These are phyloP conservation scores for Pythium inflatum DNA, from an alignment of 352 stramenopile species.

Conservation along the genomic window DNA sequence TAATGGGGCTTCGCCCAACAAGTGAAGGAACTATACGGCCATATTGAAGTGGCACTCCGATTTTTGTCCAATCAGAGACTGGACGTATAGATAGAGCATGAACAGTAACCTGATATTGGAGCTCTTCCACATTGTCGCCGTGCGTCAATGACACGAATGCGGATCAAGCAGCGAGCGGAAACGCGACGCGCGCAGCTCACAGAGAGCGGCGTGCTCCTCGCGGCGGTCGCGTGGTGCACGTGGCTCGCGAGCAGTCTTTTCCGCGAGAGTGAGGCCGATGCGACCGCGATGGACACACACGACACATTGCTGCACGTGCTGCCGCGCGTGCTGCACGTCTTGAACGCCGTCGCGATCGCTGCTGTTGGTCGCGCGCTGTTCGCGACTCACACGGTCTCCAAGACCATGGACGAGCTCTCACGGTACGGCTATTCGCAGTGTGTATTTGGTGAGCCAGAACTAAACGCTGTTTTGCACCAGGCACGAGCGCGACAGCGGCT, in stretches of 20 bases:
- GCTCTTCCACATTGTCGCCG: too few species aligned
- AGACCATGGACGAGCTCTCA: slow-evolving; percentile 28
- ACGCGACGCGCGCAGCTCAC: too few species aligned
- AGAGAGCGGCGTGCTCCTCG: slow-evolving; percentile 44
- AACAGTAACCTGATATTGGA: too few species aligned
- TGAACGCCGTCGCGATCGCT: slow-evolving; percentile 41
- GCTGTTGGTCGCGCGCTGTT: slow-evolving; percentile 38
- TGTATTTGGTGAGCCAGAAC: neutral
- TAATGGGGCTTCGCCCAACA: too few species aligned
- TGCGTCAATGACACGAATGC: too few species aligned
- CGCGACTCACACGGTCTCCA: slow-evolving; percentile 22
- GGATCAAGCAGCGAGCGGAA: too few species aligned
- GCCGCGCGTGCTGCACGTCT: slow-evolving; percentile 40
- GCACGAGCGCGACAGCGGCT: slow-evolving; percentile 56
- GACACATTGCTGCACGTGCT: slow-evolving; percentile 23
- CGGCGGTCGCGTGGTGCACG: slow-evolving; percentile 41
- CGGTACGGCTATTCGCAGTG: too few species aligned
- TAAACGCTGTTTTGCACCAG: slow-evolving; percentile 24
- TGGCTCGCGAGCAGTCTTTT: slow-evolving; percentile 30
- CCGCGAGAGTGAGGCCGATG: neutral
- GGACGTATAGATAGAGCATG: too few species aligned
- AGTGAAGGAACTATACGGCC: too few species aligned
- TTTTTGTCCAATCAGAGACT: too few species aligned
- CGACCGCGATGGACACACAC: neutral
- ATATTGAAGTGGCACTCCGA: too few species aligned